These are phyloP conservation scores for Amphibolis antarctica DNA, from an alignment of 106 monocot genomes.

Conservation along the genomic window DNA sequence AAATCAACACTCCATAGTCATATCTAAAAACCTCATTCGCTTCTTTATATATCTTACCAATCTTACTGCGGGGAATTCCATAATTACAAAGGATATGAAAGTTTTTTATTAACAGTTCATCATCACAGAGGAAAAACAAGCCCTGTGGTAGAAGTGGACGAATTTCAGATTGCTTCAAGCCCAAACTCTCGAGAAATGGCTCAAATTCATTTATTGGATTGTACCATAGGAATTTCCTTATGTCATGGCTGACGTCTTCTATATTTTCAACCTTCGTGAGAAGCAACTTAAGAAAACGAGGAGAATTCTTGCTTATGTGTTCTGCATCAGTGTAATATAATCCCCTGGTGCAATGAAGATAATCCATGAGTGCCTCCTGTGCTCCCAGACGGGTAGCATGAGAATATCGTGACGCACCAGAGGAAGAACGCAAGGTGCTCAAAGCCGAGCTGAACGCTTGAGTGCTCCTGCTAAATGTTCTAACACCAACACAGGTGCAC, in stretches of 20 bases:
- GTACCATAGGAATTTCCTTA: constrained; percentile 46
- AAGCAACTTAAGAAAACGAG: constrained; percentile 43
- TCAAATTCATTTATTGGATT: constrained; percentile 86
- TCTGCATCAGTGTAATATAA: constrained; percentile 58
- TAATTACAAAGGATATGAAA: constrained; percentile 57
- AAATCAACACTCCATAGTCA: constrained; percentile 24
- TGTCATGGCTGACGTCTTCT: constrained; percentile 20
- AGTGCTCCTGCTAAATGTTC: background rate
- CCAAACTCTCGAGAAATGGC: constrained; percentile 84
- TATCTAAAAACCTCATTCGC: constrained; percentile 48
- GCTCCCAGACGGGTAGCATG: constrained; percentile 24
- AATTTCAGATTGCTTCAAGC: constrained; percentile 42
- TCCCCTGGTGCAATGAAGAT: constrained; percentile 50
- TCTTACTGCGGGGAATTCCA: constrained; percentile 54
- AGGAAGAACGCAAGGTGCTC: background rate
- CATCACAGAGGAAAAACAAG: constrained; percentile 59
- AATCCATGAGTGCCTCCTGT: constrained; percentile 63
- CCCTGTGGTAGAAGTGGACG: constrained; percentile 35
- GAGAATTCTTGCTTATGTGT: constrained; percentile 70
- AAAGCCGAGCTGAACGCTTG: background rate
- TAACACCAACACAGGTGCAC: background rate
- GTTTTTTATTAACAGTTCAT: constrained; percentile 36
- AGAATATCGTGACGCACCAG: constrained; percentile 15
- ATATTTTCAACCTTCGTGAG: constrained; percentile 29
- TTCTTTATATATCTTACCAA: constrained; percentile 73